A percentile compares a stretch with the other conserved stretches of the same genome.
These are phyloP conservation scores for Actinidia polygama DNA, from an alignment of 179 eudicot species.

Conservation along the genomic window DNA sequence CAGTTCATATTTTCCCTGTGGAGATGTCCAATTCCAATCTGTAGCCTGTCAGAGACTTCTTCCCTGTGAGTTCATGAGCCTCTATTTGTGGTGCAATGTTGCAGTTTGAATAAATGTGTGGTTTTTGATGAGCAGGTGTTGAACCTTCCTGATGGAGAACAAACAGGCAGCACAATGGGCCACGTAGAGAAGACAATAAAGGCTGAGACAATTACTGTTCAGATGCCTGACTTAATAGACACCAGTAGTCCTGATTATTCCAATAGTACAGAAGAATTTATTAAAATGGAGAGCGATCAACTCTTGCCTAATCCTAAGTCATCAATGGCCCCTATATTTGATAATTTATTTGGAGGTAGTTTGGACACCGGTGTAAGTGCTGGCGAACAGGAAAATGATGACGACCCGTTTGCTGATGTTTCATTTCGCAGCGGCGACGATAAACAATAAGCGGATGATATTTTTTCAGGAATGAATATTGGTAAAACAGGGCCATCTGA, in stretches of 20 bases:
- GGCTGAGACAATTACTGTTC: conserved; percentile 43
- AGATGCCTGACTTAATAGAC: conserved; percentile 90
- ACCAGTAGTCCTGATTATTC: conserved; percentile 65
- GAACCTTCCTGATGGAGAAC: conserved; percentile 67
- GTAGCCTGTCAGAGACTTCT: not conserved
- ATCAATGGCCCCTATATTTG: conserved; percentile 58
- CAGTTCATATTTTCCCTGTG: not conserved
- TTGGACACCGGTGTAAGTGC: conserved; percentile 33
- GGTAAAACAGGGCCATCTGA: conserved; percentile 45
- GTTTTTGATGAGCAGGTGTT: conserved; percentile 60
- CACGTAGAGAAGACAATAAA: conserved; percentile 45
- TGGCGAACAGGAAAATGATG: conserved; percentile 49
- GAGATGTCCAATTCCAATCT: not conserved
- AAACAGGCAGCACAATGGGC: conserved; percentile 36
- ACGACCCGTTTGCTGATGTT: conserved; percentile 94
- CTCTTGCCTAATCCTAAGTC: conserved; percentile 28
- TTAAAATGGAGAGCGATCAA: conserved; percentile 38
- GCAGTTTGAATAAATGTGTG: not conserved
- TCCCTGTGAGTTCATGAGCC: not conserved
- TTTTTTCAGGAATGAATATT: conserved; percentile 75
- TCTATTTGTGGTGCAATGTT: not conserved
- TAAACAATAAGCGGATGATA: conserved; percentile 53
- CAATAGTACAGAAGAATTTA: conserved; percentile 44
- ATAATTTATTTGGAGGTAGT: conserved; percentile 72
- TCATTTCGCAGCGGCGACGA: conserved; percentile 62